phyloP scores from a whole-genome alignment of 78 protist genomes.

The Planoprotostelium fungivorum region DNA sequence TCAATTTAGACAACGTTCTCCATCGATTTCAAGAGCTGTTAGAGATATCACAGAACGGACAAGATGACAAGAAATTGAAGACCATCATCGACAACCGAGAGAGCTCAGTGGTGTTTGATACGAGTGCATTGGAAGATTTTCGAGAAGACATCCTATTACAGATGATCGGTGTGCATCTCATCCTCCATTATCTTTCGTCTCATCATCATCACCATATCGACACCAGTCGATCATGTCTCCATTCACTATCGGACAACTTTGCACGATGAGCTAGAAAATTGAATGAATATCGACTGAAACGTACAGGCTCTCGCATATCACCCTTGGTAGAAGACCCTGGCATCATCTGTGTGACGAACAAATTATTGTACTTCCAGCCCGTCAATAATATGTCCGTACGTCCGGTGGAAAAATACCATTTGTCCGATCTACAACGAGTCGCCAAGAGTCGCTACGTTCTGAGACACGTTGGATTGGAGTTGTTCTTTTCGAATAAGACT shows the following conservation, averaged over 20 bases:
- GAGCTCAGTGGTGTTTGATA: constrained; percentile 26
- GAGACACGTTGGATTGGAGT: constrained; percentile 55
- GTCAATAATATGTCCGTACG: constrained; percentile 58
- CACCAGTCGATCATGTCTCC: no score
- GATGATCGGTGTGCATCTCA: not conserved
- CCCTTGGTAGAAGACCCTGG: constrained; percentile 81
- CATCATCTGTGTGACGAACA: constrained; percentile 58
- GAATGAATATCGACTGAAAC: no score
- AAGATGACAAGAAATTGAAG: constrained; percentile 18
- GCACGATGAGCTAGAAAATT: no score
- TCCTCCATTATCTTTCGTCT: no score
- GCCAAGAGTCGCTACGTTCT: constrained; percentile 51
- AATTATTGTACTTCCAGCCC: constrained; percentile 78
- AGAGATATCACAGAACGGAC: constrained; percentile 16
- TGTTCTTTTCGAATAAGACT: constrained; percentile 39
- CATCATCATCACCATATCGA: no score
- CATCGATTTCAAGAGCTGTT: constrained; percentile 28
- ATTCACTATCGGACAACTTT: no score
- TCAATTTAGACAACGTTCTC: constrained; percentile 10
- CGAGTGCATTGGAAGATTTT: constrained; percentile 27
- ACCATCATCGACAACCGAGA: constrained; percentile 36
- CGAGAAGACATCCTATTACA: constrained; percentile 29
- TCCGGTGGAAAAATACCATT: constrained; percentile 42
- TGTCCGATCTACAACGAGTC: constrained; percentile 22
- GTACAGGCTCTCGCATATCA: no score